Percentiles rank a stretch among this genome's conserved stretches.
These are phyloP conservation scores for Fonsecaea nubica DNA, from an alignment of 2,329 filamentous ascomycete species.

Conservation along the genomic window DNA sequence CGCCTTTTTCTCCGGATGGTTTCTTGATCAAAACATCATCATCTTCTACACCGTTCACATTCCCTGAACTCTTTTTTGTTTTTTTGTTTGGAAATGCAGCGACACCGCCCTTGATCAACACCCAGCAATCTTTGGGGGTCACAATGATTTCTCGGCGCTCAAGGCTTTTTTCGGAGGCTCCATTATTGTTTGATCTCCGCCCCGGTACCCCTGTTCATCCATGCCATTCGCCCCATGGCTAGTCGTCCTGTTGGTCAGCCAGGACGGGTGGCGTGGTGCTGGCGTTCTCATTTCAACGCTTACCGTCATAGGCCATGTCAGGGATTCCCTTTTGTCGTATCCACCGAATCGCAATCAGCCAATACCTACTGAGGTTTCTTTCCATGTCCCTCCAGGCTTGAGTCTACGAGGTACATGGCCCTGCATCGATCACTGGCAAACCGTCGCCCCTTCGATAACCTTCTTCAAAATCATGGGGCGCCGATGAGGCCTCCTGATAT, in stretches of 20 bases:
- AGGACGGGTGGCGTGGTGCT: constrained; percentile 18
- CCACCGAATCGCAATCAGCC: constrained; percentile 5
- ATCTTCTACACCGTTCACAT: not conserved
- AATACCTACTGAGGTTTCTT: constrained; percentile 4
- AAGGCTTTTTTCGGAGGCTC: constrained; percentile 2
- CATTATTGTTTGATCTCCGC: constrained; percentile 14
- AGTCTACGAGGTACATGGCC: constrained; percentile 16
- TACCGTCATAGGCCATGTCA: constrained; percentile 23
- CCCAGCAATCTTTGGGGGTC: not conserved
- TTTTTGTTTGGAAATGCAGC: not conserved
- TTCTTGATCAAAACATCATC: not conserved
- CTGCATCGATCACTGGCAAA: constrained; percentile 13
- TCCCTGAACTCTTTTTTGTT: not conserved
- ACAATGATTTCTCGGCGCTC: not conserved
- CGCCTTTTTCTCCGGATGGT: not conserved
- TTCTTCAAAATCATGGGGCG: constrained; percentile 8
- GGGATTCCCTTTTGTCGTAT: constrained; percentile 6
- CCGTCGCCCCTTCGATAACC: constrained; percentile 3
- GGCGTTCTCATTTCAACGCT: constrained; percentile 25
- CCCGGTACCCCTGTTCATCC: constrained; percentile 2
- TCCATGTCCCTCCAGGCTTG: constrained; percentile 14
- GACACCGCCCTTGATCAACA: not conserved
- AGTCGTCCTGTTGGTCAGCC: constrained; percentile 17
- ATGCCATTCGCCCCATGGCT: not conserved
- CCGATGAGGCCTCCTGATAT: constrained; percentile 6